Percentiles rank a stretch among this genome's conserved stretches.
Conservation (phyloP, 768 basidiomycete genomes). For the Leucogyrophana mollusca region DNA sequence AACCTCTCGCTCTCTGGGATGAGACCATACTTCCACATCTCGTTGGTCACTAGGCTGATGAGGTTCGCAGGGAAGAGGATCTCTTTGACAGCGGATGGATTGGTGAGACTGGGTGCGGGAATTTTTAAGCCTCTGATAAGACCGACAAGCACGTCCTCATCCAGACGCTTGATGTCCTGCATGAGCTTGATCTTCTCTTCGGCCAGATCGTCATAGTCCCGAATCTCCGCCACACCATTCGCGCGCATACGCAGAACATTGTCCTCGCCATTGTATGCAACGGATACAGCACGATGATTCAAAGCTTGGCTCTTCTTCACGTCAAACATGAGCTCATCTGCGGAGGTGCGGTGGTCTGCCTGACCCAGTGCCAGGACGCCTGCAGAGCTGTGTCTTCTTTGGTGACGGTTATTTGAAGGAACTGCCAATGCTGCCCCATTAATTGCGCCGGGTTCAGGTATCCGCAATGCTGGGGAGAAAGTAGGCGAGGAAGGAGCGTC, state of each 20-base stretch:
- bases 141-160: constrained; percentile 91
- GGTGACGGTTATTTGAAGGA: constrained; percentile 52
- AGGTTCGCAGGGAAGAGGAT: constrained; percentile 98
- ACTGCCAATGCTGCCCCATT: constrained; percentile 42
- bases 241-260: constrained; percentile 62
- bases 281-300: constrained; percentile 83
- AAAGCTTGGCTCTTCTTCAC: constrained; percentile 68
- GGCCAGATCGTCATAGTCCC: constrained; percentile 80
- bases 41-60: constrained; percentile 97
- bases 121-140: constrained; percentile 92
- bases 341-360: constrained; percentile 67
- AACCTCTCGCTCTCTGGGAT: constrained; percentile 97
- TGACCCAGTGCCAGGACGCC: constrained; percentile 66
- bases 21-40: constrained; percentile 99
- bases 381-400: constrained; percentile 84
- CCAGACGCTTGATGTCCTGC: constrained; percentile 85
- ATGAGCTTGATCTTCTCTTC: constrained; percentile 95
- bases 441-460: constrained; percentile 40
- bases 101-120: constrained; percentile 84
- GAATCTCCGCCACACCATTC: constrained; percentile 69
- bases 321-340: constrained; percentile 74
- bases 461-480: constrained; percentile 77
- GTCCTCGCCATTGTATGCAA: constrained; percentile 85
- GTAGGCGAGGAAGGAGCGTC: constrained; percentile 83
- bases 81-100: constrained; percentile 93